phyloP scores from a whole-genome alignment of 164 flowering plant species.

The Chimonanthus praecox region DNA sequence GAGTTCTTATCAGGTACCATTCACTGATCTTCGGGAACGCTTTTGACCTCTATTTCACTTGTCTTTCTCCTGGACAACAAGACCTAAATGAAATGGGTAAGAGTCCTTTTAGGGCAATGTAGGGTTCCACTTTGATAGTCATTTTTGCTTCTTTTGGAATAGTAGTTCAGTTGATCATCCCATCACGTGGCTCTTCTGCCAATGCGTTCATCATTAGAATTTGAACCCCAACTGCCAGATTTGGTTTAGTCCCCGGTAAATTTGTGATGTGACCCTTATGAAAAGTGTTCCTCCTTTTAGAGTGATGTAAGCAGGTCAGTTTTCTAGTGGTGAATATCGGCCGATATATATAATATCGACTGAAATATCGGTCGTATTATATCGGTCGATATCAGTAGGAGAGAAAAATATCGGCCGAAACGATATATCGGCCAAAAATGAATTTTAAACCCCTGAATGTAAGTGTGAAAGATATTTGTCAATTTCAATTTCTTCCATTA shows the following conservation, averaged over 20 bases:
- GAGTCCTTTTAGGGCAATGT: not conserved
- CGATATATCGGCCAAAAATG: too few species aligned
- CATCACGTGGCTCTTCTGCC: conserved; percentile 3
- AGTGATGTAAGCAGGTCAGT: too few species aligned
- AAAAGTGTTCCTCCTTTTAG: not conserved
- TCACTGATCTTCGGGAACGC: not conserved
- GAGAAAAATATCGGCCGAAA: too few species aligned
- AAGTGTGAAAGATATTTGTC: too few species aligned
- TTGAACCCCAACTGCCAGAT: not conserved
- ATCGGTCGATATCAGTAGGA: too few species aligned
- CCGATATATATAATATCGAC: too few species aligned
- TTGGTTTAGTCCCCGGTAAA: not conserved
- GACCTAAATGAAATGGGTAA: not conserved
- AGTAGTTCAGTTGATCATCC: not conserved
- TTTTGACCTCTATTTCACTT: not conserved
- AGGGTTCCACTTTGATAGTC: not conserved
- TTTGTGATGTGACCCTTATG: not conserved
- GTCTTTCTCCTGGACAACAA: conserved; percentile 1
- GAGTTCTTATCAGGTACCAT: not conserved
- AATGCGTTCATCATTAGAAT: not conserved
- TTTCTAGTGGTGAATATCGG: too few species aligned
- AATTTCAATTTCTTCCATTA: too few species aligned
- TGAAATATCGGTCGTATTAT: too few species aligned
- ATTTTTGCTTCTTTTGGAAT: not conserved
- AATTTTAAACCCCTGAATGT: too few species aligned